Base-by-base conservation (phyloP, 1,284 basidiomycete genomes). In the Boletellus deceptivus region DNA sequence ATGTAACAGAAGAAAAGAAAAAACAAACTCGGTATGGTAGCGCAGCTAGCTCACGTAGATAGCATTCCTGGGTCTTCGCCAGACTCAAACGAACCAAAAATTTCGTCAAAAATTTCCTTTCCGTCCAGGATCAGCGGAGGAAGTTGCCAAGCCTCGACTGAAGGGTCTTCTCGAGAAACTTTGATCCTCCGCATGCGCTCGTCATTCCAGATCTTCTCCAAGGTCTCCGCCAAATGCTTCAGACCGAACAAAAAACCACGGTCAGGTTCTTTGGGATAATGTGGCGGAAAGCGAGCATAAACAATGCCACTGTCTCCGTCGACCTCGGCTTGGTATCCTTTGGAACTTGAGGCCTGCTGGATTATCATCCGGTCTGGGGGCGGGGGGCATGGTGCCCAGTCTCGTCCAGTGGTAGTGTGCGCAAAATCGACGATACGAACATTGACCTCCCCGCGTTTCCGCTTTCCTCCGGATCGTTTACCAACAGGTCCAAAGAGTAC, bases 401-500 rank as follows among this genome's bases (percentile, higher is more conserved):
- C 97, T 41, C 80, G 78, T 7, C 96, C 96, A 0, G 95, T 98
- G 8, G 95, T 98, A 53, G 96, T 98, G 69, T 98, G 96, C 7
- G 96, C 97, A 73, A 99, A 99, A 71, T 99, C 96, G 53, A 99
- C 97, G 50, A 99, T 86, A 25, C 95, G 91, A 57, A 99, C 91
- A 63, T 92, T 93, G 53, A 99, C 83, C 70, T 97, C 93, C 37
- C 97, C 97, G 20, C 91, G 84, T 63, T 85, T 86, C 43, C 82
- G 79, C 50, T 79, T 80, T 20, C 77, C 76, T 48, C 72, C 75
- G 24, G 78, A 78, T 34, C 82, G 81, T 64, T 82, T 82, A 1
- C 76, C 78, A 20, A 81, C 74, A 20, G 86, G 79, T 2, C 84
- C 85, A 11, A 80, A 68, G 38, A 89, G 75, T 25, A 90, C 67